These are phyloP conservation scores for Solanum verrucosum DNA, from an alignment of 257 asterid genomes.

Conservation along the genomic window DNA sequence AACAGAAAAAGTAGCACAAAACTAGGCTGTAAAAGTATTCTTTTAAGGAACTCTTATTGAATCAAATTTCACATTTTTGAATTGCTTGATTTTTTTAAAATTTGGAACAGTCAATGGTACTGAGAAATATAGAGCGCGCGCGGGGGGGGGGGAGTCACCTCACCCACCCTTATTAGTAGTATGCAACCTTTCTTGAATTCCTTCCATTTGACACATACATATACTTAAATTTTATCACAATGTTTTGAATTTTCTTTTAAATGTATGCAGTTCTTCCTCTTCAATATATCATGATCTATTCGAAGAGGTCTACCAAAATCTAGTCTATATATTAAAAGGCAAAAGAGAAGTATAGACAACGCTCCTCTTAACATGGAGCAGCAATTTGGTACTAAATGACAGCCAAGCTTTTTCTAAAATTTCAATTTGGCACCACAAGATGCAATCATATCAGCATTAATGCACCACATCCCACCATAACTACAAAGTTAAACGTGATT, in stretches of 20 bases:
- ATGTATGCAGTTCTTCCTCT: not conserved
- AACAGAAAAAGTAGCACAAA: not conserved
- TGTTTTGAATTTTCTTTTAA: not conserved
- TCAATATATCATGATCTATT: not conserved
- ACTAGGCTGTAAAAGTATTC: not conserved
- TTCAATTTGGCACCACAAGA: not conserved
- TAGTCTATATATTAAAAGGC: not conserved
- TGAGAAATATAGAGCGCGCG: not conserved
- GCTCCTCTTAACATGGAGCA: not conserved
- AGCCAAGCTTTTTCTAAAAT: not conserved
- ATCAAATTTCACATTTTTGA: not conserved
- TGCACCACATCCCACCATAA: not conserved
- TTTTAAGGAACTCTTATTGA: not conserved
- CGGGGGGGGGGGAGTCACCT: not conserved
- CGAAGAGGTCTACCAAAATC: not conserved
- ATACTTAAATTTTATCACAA: not conserved
- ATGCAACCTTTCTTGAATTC: not conserved
- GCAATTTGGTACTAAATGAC: not conserved
- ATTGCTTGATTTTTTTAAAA: not conserved
- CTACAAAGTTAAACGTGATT: not conserved
- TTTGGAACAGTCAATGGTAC: not conserved
- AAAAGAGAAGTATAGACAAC: not conserved
- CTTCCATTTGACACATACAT: not conserved
- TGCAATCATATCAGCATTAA: not conserved
- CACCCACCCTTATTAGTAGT: not conserved